Evolutionary conservation across 805 yeast genomes (phyloP).

Genomic region (Blastobotrys parvus): DNA sequence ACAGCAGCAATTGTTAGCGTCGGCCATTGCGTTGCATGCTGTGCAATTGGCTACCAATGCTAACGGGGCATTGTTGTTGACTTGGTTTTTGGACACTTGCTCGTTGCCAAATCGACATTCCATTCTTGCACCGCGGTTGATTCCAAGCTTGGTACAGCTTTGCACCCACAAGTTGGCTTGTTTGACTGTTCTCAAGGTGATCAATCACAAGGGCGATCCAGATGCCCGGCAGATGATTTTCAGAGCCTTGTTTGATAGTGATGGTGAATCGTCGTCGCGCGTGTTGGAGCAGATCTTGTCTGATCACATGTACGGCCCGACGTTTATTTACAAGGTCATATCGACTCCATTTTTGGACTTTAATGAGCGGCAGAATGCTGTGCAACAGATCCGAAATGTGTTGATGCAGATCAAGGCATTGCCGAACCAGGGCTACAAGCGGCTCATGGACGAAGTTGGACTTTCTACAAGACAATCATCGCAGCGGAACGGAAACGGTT

Average conservation of each 20-base stretch:
- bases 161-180: slow-evolving; percentile 81
- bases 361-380: slow-evolving; percentile 47
- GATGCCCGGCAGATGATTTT: slow-evolving; percentile 54
- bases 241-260: slow-evolving; percentile 44
- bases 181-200: slow-evolving; percentile 68
- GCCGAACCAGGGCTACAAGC: slow-evolving; percentile 63
- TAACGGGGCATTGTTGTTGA: slow-evolving; percentile 81
- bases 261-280: slow-evolving; percentile 31
- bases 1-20: slow-evolving; percentile 64
- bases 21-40: slow-evolving; percentile 68
- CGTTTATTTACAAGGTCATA: slow-evolving; percentile 70
- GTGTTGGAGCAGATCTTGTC: slow-evolving; percentile 50
- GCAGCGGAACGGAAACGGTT: slow-evolving; percentile 6
- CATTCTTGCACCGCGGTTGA: slow-evolving; percentile 53
- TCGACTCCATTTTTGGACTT: slow-evolving; percentile 60
- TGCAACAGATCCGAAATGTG: slow-evolving; percentile 53
- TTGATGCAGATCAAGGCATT: slow-evolving; percentile 49
- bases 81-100: slow-evolving; percentile 92
- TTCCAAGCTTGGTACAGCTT: slow-evolving; percentile 53
- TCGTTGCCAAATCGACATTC: slow-evolving; percentile 54
- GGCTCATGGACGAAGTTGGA: slow-evolving; percentile 90
- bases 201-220: slow-evolving; percentile 59
- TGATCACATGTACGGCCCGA: slow-evolving; percentile 63
- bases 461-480: slow-evolving; percentile 25
- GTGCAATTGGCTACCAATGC: slow-evolving; percentile 72